Evolutionary conservation across 2,329 filamentous ascomycete genomes (phyloP).

Genomic region (Fusarium liriodendri): DNA sequence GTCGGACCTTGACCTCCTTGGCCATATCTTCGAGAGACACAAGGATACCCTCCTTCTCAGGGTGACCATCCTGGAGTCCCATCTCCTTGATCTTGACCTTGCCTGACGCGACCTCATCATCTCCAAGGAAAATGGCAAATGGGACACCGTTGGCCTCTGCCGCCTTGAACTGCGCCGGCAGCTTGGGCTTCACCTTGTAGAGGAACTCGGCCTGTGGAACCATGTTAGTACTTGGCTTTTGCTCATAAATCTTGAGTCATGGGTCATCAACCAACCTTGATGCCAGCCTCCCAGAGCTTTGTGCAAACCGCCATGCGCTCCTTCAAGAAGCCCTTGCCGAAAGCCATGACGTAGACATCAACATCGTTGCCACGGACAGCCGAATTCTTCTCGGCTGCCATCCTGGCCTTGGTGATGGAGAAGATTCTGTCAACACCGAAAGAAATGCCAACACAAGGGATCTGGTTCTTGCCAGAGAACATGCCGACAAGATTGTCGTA

Average conservation of each 20-base stretch:
- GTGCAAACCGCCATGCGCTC: constrained; percentile 86
- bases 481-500: constrained; percentile 96
- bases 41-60: constrained; percentile 88
- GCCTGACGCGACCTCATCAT: constrained; percentile 86
- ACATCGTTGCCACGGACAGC: constrained; percentile 71
- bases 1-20: constrained; percentile 66
- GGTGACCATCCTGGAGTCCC: constrained; percentile 81
- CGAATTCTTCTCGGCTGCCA: constrained; percentile 72
- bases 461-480: constrained; percentile 86
- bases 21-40: constrained; percentile 74
- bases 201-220: constrained; percentile 78
- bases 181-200: constrained; percentile 91
- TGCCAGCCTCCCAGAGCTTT: constrained; percentile 84
- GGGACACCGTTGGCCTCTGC: constrained; percentile 85
- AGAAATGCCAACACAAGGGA: constrained; percentile 76
- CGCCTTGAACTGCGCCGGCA: constrained; percentile 90
- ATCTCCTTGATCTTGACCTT: constrained; percentile 88
- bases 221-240: constrained; percentile 36
- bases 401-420: constrained; percentile 83
- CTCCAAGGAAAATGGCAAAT: constrained; percentile 88
- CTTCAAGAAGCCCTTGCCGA: constrained; percentile 86
- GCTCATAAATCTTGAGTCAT: neutral
- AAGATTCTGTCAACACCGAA: constrained; percentile 98
- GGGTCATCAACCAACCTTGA: constrained; percentile 69
- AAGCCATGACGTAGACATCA: constrained; percentile 95